Base-by-base conservation (phyloP, 192 early-diverging fungal species). In the Obelidium mucronatum region DNA sequence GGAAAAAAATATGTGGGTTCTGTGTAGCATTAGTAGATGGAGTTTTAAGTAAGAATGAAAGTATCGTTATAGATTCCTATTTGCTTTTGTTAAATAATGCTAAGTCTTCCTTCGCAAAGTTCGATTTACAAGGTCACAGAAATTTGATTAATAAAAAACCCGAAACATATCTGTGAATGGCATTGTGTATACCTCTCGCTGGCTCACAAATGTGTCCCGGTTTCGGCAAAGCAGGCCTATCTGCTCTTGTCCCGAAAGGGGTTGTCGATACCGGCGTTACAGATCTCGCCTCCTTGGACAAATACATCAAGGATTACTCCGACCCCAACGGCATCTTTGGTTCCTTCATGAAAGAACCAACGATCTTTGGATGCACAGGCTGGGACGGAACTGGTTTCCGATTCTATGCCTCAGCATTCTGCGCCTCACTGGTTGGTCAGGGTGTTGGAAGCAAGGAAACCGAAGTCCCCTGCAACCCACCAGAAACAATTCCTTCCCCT, bases 401-500 rank as follows among this genome's bases (percentile, higher is more conserved):
- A 17, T 65, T 35, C 37, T 36, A 65, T 13, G 24, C 34, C 22
- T 35, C 63, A 33, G 63, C 63, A 22, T n/a, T 65, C 19, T 65
- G 63, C 39, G 24, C 35, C 22, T 13, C 26, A 40, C 34, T 65
- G 4, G 63, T 65, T 24, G 30, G 63, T 8, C 22, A n/a, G 22
- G 63, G 59, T 31, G 33, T 60, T 30, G 59, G 63, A 26, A 65
- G 15, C 63, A 65, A 24, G 5, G 63, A 65, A 17, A 22, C 63
- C 35, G 34, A 24, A 40, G 17, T 35, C 5, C 63, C 58, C 13
- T 60, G 58, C 58, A 60, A 60, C 58, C 58, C 58, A 26, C 8
- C 6, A 34, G 58, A 24, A 8, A 60, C 58, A 8, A 60, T 48
- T n/a, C 26, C 24, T 60, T 0, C 58, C 58, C 8, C 8, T 60